Base-by-base conservation (phyloP, 2,329 filamentous ascomycete species). In the Delphinella strobiligena region DNA sequence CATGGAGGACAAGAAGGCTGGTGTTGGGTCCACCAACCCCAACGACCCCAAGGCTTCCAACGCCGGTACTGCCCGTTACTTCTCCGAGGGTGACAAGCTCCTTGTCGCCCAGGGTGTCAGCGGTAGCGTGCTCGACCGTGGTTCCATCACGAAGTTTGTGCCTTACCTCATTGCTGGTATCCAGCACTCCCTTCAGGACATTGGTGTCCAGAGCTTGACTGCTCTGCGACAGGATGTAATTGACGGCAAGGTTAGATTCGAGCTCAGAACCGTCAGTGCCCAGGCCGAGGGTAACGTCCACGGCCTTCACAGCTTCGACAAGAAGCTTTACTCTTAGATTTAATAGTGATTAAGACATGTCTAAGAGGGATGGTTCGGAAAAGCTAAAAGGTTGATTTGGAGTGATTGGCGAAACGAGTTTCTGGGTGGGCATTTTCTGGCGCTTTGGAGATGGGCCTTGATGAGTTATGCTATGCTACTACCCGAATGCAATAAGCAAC, bases 1-100 rank as follows among this genome's bases (percentile, higher is more conserved):
- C 51, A 98, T 98, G 91, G 88, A 96, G 68, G 89, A 96, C 68
- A 94, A 91, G 77, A 94, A 94, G 73, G 87, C 88, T 9, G 86
- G 83, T 40, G 72, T 64, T 44, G 82, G 80, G 49, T 42, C 46
- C 11, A 19, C 43, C 31, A 42, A 45, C 38, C 67, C 69, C 54
- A 82, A 78, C 62, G 76, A 87, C 63, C 66, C 68, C 52, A 77
- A 79, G 60, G 68, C 71, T n/a, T 71, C 67, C 61, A 98, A 96
- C 60, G 91, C 91, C 41, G 91, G 91, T 56, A 96, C 93, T 47
- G 91, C 91, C 33, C 81, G 91, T 47, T 98, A 98, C 72, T 98
- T 98, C 69, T 95, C 88, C 32, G 91, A 98, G 66, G 88, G 88
- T 45, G 89, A 95, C 64, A 82, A 82, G 51, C 78, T 98, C 40